Base-by-base conservation (phyloP, 1,284 basidiomycete species). In the Ustilago tritici region DNA sequence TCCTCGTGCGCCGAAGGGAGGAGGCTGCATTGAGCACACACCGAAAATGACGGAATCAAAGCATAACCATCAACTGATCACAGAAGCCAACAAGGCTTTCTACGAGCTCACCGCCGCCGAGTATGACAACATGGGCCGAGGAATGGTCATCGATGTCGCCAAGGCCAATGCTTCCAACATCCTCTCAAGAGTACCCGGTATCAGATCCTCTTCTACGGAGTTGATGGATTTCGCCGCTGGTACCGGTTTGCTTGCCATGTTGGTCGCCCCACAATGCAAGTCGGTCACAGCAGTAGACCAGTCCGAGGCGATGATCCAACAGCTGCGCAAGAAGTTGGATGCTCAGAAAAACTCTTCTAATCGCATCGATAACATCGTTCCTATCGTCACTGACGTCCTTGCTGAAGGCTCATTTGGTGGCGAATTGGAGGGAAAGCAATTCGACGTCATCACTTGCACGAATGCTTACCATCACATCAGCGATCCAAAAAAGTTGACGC, bases 361-460 rank as follows among this genome's bases (percentile, higher is more conserved):
- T 10, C 35, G 55, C 10, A 67, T 70, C 61, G 31, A 49, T 50
- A 70, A 70, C 47, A 59, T 70, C 19, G 35, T 55, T 10, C 57
- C 68, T 6, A 43, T 65, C 11, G 64, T 70, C 19, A 54, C 61
- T 4, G 56, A 77, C 28, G 66, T 77, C 10, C 56, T 69, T 6
- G 58, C 41, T 12, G 54, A 41, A 6, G 47, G 9, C 7, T 8
- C 28, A 0, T 19, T 41, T 4, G 46, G 32, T 3, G 40, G 32
- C 12, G 32, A 46, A 15, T 56, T 75, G 17, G 36, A 68, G 15
- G 61, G 65, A 0, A 62, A 60, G 55, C 52, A 46, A 35, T 74
- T 75, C 23, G 76, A 78, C 38, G 66, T 78, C 19, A 64, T 78
- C 52, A 69, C 72, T 3, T 78, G 76, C 66, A 78, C 76, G 8